A percentile compares a stretch with the other conserved stretches of the same genome.
phyloP scores from a whole-genome alignment of 2,329 filamentous ascomycete genomes.

The Atkinsonella texensis region DNA sequence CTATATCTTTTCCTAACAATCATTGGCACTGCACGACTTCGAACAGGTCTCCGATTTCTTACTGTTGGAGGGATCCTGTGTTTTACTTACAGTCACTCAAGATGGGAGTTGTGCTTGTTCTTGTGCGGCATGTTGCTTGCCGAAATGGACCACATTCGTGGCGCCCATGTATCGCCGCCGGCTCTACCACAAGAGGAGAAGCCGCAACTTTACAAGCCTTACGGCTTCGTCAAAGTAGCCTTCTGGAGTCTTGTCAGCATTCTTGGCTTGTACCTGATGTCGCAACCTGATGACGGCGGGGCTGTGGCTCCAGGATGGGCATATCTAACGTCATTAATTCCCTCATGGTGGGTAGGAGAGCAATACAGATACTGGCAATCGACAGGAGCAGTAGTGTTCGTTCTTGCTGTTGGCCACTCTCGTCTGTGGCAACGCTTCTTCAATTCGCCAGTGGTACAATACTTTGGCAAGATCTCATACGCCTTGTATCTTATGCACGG shows the following conservation, averaged over 20 bases:
- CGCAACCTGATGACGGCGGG: slow-evolving; percentile 23
- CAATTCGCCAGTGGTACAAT: slow-evolving; percentile 37
- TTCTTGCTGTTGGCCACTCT: slow-evolving; percentile 36
- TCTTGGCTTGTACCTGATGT: slow-evolving; percentile 38
- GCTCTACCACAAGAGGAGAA: slow-evolving; percentile 15
- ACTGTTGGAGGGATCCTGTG: slow-evolving; percentile 28
- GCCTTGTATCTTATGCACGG: slow-evolving; percentile 51
- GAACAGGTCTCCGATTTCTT: slow-evolving; percentile 27
- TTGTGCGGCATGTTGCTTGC: slow-evolving; percentile 41
- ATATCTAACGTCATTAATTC: slow-evolving; percentile 34
- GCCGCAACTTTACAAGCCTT: background rate
- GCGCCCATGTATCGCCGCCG: slow-evolving; percentile 27
- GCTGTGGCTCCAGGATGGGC: slow-evolving; percentile 42
- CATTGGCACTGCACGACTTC: slow-evolving; percentile 35
- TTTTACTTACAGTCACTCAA: slow-evolving; percentile 34
- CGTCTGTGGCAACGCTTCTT: slow-evolving; percentile 37
- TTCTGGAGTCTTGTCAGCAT: slow-evolving; percentile 33
- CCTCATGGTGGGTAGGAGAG: slow-evolving; percentile 34
- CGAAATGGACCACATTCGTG: slow-evolving; percentile 39
- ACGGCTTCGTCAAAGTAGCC: slow-evolving; percentile 8
- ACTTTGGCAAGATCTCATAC: slow-evolving; percentile 49
- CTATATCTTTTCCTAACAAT: slow-evolving; percentile 44
- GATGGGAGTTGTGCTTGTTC: slow-evolving; percentile 46
- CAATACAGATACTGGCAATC: slow-evolving; percentile 46
- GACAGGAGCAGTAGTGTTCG: slow-evolving; percentile 38